Percentiles rank a stretch among this genome's conserved stretches.
phyloP scores from a whole-genome alignment of 2,329 filamentous ascomycete genomes.

The Rachicladosporium sp. region DNA sequence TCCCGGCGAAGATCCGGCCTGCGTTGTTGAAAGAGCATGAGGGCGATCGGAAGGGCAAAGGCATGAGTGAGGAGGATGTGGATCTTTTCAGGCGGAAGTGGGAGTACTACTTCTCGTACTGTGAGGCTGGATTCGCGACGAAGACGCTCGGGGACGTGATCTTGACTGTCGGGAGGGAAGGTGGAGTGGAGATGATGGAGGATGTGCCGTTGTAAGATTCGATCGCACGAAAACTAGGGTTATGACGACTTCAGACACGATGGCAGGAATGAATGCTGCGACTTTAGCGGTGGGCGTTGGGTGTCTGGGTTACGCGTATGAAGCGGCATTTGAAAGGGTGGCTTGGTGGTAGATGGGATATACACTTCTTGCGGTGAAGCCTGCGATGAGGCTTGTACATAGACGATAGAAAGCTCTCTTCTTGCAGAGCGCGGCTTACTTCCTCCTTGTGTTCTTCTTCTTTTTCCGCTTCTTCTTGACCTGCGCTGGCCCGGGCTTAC shows the following conservation, averaged over 20 bases:
- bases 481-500: slow-evolving; percentile 22
- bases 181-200: slow-evolving; percentile 56
- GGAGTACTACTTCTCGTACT: slow-evolving; percentile 69
- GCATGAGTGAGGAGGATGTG: slow-evolving; percentile 49
- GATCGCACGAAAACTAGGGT: too few species aligned
- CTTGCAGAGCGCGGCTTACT: slow-evolving; percentile 5
- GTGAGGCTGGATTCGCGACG: slow-evolving; percentile 59
- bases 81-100: slow-evolving; percentile 60
- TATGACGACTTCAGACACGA: too few species aligned
- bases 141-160: slow-evolving; percentile 64
- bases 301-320: background rate
- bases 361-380: slow-evolving; percentile 4
- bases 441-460: slow-evolving; percentile 23
- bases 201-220: slow-evolving; percentile 46
- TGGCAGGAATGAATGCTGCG: too few species aligned
- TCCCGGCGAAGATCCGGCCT: slow-evolving; percentile 47
- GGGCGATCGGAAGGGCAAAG: slow-evolving; percentile 13
- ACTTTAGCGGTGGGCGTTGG: background rate
- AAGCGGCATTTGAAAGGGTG: background rate
- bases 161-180: slow-evolving; percentile 55
- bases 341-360: background rate
- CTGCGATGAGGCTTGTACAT: background rate
- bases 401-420: slow-evolving; percentile 1
- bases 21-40: slow-evolving; percentile 46
- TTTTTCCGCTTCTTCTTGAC: slow-evolving; percentile 20